phyloP scores from a whole-genome alignment of 495 filamentous ascomycete genomes.

The Xylaria acuta region DNA sequence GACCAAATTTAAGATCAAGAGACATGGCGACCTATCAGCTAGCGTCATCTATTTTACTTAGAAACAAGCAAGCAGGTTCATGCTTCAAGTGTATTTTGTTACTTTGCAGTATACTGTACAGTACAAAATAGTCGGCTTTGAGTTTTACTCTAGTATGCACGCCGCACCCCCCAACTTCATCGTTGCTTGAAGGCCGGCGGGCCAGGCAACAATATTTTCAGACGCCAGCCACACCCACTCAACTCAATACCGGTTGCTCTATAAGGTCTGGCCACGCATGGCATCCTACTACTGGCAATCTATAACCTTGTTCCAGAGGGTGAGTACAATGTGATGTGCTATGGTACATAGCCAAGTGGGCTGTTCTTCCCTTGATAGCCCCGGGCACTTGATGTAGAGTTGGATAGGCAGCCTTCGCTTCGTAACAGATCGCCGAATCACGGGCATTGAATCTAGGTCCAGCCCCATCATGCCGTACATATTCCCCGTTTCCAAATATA shows the following conservation, averaged over 20 bases:
- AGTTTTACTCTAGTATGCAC: background rate
- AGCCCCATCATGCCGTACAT: background rate
- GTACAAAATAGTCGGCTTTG: background rate
- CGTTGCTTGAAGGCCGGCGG: background rate
- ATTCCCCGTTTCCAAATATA: background rate
- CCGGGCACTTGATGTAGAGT: background rate
- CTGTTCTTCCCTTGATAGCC: background rate
- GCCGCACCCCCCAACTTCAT: background rate
- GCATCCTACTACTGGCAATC: background rate
- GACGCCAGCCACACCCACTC: background rate
- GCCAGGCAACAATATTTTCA: background rate
- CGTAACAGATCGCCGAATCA: background rate
- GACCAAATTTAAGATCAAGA: background rate
- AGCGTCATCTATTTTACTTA: background rate
- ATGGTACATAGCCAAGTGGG: background rate
- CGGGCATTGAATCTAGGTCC: background rate
- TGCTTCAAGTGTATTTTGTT: background rate
- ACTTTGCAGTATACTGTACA: no score
- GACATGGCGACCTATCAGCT: background rate
- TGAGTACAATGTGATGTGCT: background rate
- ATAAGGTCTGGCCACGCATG: background rate
- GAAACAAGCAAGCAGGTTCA: no score
- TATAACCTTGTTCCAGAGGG: background rate
- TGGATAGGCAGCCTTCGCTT: background rate
- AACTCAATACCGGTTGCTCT: background rate